Base-by-base conservation (phyloP, 2,329 filamentous ascomycete genomes). In the Colletotrichum sublineola region DNA sequence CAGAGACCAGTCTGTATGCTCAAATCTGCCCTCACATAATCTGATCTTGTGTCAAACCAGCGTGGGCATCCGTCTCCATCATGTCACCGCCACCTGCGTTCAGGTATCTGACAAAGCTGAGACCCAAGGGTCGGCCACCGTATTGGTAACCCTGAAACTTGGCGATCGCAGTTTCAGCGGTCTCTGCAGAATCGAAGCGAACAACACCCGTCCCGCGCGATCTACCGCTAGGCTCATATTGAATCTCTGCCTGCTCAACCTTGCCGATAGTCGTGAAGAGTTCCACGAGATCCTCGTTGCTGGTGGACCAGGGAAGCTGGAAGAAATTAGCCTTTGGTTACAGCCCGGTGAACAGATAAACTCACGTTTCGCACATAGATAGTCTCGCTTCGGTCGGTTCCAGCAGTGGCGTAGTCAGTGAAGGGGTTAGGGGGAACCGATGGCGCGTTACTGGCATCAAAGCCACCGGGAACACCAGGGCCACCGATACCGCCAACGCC, bases 131-230 rank as follows among this genome's bases (percentile, higher is more conserved):
- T 76, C 96, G 94, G 67, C 95, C 95, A 76, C 96, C 96, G 79
- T 99, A 99, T 81, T 97, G 94, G 81, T 99, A 99, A 68, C 95
- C 95, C 77, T 96, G 96, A 86, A 99, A 99, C 82, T 99, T 99
- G 79, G 94, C 90, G 78, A 99, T 98, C 57, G 96, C 93, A 31
- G 95, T 98, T 78, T 97, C 95, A 1, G 96, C 95, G 74, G 95
- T 97, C 11, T 95, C 91, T 20, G 90, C 85, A 66, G 84, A 89
- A 79, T 97, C 94, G 80, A 99, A 98, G 74, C 96, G 92, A 68
- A 99, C 96, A n/a, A 99, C 96, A 80, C 96, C 96, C 71, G 94
- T 96, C 75, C 96, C 96, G 75, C 95, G 93, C 73, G 96, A 99
- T 77, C 96, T 94, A 57, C 96, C 96, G 79, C 97, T 98, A 5